Evolutionary conservation across 2,329 filamentous ascomycete genomes (phyloP).

Genomic region (Ceratocystis albifundus): DNA sequence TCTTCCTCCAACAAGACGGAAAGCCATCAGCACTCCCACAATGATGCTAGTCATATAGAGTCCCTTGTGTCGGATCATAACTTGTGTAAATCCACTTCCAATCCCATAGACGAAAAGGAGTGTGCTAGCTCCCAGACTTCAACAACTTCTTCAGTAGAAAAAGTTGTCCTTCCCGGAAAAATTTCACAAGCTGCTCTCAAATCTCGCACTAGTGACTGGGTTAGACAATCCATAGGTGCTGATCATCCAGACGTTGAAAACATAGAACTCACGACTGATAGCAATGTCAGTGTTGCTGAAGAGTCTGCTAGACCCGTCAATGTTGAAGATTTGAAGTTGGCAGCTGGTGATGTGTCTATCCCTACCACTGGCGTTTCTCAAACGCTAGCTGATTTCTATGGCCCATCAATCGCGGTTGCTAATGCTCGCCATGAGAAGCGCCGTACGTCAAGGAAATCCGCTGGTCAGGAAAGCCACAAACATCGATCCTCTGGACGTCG

Average conservation of each 20-base stretch:
- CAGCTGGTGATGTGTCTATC: conserved; percentile 37
- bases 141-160: conserved; percentile 40
- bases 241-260: conserved; percentile 59
- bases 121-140: conserved; percentile 36
- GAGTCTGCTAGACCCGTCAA: conserved; percentile 34
- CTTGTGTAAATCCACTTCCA: background rate
- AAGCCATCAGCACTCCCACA: background rate
- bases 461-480: background rate
- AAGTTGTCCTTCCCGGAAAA: conserved; percentile 54
- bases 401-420: conserved; percentile 8
- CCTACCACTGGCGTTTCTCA: conserved; percentile 18
- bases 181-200: conserved; percentile 67
- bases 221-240: conserved; percentile 71
- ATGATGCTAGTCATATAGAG: background rate
- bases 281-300: conserved; percentile 27
- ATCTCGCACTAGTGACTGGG: conserved; percentile 92
- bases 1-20: background rate
- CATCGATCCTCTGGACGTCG: background rate
- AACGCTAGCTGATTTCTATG: conserved; percentile 24
- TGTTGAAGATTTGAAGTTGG: conserved; percentile 53
- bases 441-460: background rate
- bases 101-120: background rate
- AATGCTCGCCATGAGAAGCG: background rate
- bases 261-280: conserved; percentile 37
- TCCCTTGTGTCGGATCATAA: background rate